Evolutionary conservation across 225 moss, liverwort and hornwort species (phyloP).

Genomic region (Bryum argenteum): DNA sequence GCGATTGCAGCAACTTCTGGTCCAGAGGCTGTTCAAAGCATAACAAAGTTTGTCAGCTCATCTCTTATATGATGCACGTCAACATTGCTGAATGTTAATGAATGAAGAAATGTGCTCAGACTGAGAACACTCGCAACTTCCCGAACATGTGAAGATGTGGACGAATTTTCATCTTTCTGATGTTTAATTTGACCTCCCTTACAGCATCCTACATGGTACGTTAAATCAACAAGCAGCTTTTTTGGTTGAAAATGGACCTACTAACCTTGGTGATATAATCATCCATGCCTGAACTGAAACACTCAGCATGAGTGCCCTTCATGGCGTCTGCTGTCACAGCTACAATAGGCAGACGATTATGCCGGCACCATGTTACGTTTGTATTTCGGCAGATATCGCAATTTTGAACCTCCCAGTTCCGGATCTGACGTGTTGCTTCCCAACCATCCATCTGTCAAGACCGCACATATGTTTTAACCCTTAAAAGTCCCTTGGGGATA

Average conservation of each 20-base stretch:
- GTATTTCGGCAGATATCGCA: conserved; percentile 46
- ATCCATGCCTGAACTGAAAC: conserved; percentile 79
- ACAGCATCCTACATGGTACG: too few species aligned
- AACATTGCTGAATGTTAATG: neutral
- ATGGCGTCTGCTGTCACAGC: conserved; percentile 82
- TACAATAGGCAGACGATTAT: conserved; percentile 69
- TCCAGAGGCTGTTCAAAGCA: conserved; percentile 43
- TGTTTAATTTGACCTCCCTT: too few species aligned
- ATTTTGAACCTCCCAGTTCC: conserved; percentile 71
- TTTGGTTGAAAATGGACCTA: neutral
- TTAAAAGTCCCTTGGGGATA: too few species aligned
- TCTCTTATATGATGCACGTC: neutral
- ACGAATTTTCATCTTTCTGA: neutral
- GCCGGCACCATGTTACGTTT: conserved; percentile 54
- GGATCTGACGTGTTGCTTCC: conserved; percentile 78
- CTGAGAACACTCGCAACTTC: neutral
- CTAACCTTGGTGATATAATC: conserved; percentile 85
- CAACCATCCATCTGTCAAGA: conserved; percentile 82
- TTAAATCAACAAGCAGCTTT: neutral
- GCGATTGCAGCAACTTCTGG: conserved; percentile 49
- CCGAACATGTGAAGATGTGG: neutral
- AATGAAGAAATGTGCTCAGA: neutral
- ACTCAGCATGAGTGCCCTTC: conserved; percentile 73
- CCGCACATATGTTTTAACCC: too few species aligned
- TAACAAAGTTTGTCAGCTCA: conserved; percentile 4